These are phyloP conservation scores for Bolboschoenoplectus hybrid DNA, from an alignment of 202 grass and related monocot genomes.

Conservation along the genomic window DNA sequence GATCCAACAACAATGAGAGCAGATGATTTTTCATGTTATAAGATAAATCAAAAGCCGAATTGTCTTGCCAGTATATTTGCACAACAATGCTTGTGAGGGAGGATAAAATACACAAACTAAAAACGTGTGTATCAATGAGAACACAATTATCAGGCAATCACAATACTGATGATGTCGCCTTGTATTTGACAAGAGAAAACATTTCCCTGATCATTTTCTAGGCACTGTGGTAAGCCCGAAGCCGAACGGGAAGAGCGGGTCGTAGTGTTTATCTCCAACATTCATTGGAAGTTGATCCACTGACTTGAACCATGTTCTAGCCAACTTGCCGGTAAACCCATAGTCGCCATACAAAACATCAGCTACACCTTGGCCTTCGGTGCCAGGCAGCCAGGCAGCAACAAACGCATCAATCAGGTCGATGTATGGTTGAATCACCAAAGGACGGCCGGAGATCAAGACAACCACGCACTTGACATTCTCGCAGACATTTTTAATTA, in stretches of 20 bases:
- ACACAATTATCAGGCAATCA: background rate
- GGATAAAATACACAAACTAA: background rate
- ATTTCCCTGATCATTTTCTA: constrained; percentile 31
- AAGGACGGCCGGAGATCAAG: constrained; percentile 64
- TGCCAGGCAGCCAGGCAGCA: constrained; percentile 79
- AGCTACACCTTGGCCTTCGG: constrained; percentile 82
- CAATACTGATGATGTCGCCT: background rate
- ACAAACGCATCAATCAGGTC: constrained; percentile 61
- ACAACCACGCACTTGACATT: constrained; percentile 65
- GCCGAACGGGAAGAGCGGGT: constrained; percentile 79
- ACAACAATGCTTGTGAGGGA: background rate
- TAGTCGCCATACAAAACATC: constrained; percentile 82
- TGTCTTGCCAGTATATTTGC: background rate
- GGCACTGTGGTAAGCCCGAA: constrained; percentile 62
- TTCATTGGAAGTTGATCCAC: constrained; percentile 93
- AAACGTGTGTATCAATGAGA: background rate
- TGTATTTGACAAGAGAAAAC: background rate
- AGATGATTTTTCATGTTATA: background rate
- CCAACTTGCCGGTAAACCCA: constrained; percentile 71
- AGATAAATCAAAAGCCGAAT: background rate
- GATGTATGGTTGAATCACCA: constrained; percentile 74
- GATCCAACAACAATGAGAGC: background rate
- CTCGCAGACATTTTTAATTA: constrained; percentile 70
- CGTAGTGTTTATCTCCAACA: constrained; percentile 69
- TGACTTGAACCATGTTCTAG: constrained; percentile 83